Evolutionary conservation across 495 filamentous ascomycete genomes (phyloP), one percentile per base, ranked within the genome.

Genomic region (Trichoderma asperelloides): DNA sequence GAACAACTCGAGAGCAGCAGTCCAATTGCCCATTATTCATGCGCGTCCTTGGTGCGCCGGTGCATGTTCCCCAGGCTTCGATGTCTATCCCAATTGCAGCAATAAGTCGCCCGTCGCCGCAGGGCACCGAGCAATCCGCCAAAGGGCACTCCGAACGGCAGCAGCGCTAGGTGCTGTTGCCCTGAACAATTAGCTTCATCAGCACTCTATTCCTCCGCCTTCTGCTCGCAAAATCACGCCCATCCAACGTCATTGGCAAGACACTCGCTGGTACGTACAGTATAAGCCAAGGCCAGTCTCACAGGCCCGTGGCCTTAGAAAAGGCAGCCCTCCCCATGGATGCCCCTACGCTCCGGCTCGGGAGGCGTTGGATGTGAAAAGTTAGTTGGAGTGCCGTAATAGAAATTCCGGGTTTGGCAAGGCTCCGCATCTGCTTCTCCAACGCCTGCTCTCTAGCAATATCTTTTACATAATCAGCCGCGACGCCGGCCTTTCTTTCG

Each of bases 361-460:
- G 55, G 55, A 27, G 55, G 23, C 25, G 43, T 55, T 60, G 23
- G 55, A n/a, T 51, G 47, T 51, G 47, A 51, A 18, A 21, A 37
- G 33, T n/a, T 51, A n/a, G 55, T 60, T 60, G 12, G 55, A 60
- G 55, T 60, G 55, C 55, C 55, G 55, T 60, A 60, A 60, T 60
- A 16, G 55, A 60, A 60, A 60, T 30, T 60, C 55, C 23, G 23
- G 9, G 12, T 27, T 30, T 15, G 55, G 23, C 55, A 60, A 60
- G n/a, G 55, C 27, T 13, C 11, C 55, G 8, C 55, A 18, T 21
- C 11, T 12, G 55, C 55, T 25, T 60, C 55, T 60, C 27, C 23
- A 13, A 27, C 25, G 15, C 27, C 55, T 28, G 25, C 23, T 25
- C 21, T 2, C 21, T 2, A 28, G 18, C 47, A n/a, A 12, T 60